Evolutionary conservation across 805 yeast genomes (phyloP).

Genomic region (Wickerhamomyces ciferrii): DNA sequence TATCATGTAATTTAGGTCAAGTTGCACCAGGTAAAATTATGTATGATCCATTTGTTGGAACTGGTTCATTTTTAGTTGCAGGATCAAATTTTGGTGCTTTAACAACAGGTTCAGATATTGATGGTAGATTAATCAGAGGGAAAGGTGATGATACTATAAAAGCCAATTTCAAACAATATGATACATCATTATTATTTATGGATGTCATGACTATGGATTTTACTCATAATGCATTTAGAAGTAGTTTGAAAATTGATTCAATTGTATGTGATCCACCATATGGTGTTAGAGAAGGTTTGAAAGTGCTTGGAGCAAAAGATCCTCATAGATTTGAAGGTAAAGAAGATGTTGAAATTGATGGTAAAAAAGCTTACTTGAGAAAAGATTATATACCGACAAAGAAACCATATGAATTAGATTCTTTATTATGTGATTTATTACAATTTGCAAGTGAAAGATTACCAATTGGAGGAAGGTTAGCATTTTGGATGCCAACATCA

Average conservation of each 20-base stretch:
- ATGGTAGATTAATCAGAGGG: conserved; percentile 74
- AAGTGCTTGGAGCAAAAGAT: conserved; percentile 82
- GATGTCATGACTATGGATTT: conserved; percentile 92
- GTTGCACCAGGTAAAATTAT: conserved; percentile 58
- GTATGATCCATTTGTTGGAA: conserved; percentile 96
- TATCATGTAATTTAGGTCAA: conserved; percentile 84
- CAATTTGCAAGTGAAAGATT: conserved; percentile 67
- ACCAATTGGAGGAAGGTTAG: conserved; percentile 71
- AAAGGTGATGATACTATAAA: conserved; percentile 49
- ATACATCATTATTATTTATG: conserved; percentile 47
- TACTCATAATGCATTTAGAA: conserved; percentile 80
- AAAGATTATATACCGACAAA: conserved; percentile 89
- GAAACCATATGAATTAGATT: conserved; percentile 79
- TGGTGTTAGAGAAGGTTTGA: conserved; percentile 93
- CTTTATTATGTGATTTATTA: conserved; percentile 72
- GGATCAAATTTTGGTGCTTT: conserved; percentile 81
- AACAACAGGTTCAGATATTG: conserved; percentile 87
- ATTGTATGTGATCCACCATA: conserved; percentile 97
- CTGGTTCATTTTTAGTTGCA: conserved; percentile 90
- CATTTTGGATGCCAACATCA: conserved; percentile 98
- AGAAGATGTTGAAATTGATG: conserved; percentile 70
- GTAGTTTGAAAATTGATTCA: conserved; percentile 58
- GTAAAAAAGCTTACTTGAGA: conserved; percentile 69
- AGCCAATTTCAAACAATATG: conserved; percentile 74
- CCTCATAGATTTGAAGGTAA: conserved; percentile 66